Base-by-base conservation (phyloP, 2,329 filamentous ascomycete genomes). In the Talaromyces sp. region DNA sequence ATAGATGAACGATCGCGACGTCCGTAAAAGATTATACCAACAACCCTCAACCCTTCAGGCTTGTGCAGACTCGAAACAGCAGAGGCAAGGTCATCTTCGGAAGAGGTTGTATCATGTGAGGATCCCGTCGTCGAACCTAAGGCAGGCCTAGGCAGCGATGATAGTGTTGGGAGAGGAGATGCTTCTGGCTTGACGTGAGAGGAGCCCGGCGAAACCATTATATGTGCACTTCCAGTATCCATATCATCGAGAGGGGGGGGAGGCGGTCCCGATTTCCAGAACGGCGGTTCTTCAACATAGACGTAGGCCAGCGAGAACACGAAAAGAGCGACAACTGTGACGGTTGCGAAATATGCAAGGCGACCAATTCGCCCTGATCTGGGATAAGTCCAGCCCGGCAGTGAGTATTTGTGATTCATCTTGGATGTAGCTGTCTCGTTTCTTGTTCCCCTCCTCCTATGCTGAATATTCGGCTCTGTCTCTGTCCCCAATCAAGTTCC, bases 281-380 rank as follows among this genome's bases (percentile, higher is more conserved):
- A 62, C 9, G 64, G 60, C 33, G 64, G 64, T 37, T 66, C 64
- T 62, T 66, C 64, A 13, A 57, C 45, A 43, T 66, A 66, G 64
- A 66, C 64, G 35, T 66, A 66, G 43, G 64, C 64, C 10, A 66
- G 45, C 17, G 64, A 66, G 13, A 66, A 66, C 8, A 66, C 49
- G 27, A 66, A 45, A 17, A 66, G 25, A 15, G 64, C 39, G 50
- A 62, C 59, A 27, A 66, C 37, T 15, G 59, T 43, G 8, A 66
- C 50, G 33, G 54, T 52, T 33, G 64, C 64, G 27, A 66, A 62
- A 54, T 66, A 66, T 37, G 39, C 31, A 45, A 66, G 19, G 17
- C 64, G 59, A 47, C 52, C 61, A 17, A 62, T 35, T n/a, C 64
- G 64, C 5, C 41, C 31, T 19, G 62, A 60, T 17, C 61, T 47